These are phyloP conservation scores for Colletotrichum sp. DNA, from an alignment of 2,329 filamentous ascomycete genomes.

Conservation along the genomic window DNA sequence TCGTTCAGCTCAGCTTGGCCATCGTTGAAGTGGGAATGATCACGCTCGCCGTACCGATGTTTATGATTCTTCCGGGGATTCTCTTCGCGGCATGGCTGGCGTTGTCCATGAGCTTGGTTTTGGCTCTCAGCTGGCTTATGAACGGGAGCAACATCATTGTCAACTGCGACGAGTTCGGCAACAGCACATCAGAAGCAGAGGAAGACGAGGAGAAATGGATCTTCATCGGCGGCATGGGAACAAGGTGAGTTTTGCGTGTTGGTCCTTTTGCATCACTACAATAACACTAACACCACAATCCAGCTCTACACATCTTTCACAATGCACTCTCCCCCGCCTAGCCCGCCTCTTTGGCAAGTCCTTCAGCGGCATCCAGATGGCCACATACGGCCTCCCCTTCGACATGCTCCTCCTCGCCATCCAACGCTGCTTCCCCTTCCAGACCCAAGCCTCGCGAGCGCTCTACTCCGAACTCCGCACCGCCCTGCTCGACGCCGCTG, in stretches of 20 bases:
- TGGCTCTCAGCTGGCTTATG: constrained; percentile 31
- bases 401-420: constrained; percentile 49
- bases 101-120: constrained; percentile 25
- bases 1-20: constrained; percentile 28
- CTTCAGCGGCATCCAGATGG: constrained; percentile 55
- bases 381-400: constrained; percentile 57
- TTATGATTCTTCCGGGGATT: constrained; percentile 32
- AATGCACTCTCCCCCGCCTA: constrained; percentile 36
- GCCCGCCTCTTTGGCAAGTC: constrained; percentile 40
- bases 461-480: constrained; percentile 41
- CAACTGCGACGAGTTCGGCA: constrained; percentile 25
- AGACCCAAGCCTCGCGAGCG: constrained; percentile 30
- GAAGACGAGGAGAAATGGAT: constrained; percentile 37
- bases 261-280: not conserved
- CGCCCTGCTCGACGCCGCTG: constrained; percentile 36
- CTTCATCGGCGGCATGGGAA: constrained; percentile 37
- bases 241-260: constrained; percentile 28
- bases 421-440: constrained; percentile 34
- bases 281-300: not conserved
- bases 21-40: constrained; percentile 31
- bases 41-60: constrained; percentile 28
- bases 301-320: constrained; percentile 33
- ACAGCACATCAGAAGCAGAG: constrained; percentile 31
- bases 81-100: constrained; percentile 31
- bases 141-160: constrained; percentile 29